Evolutionary conservation across 169 alveolate species (phyloP).

Genomic region (Plasmodium relictum): DNA sequence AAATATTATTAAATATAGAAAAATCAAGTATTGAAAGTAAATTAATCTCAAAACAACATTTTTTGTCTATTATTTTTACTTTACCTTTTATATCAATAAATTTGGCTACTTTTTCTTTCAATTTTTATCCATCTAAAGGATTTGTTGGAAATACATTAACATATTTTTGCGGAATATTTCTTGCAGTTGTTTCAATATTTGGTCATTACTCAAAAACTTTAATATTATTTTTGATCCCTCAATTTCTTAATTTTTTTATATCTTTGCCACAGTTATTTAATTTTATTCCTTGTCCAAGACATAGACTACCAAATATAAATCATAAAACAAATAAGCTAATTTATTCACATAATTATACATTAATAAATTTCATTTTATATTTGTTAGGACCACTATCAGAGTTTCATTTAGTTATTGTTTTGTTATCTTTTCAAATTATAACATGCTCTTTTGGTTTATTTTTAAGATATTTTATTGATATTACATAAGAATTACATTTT

Average conservation of each 20-base stretch:
- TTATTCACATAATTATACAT: constrained; percentile 90
- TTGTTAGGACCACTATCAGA: constrained; percentile 93
- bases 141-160: constrained; percentile 96
- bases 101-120: constrained; percentile 89
- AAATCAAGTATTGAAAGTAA: constrained; percentile 31
- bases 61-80: constrained; percentile 87
- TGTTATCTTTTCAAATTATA: constrained; percentile 86
- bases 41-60: constrained; percentile 84
- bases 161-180: constrained; percentile 94
- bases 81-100: constrained; percentile 91
- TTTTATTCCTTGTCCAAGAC: constrained; percentile 93
- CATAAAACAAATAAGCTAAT: constrained; percentile 86
- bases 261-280: constrained; percentile 93
- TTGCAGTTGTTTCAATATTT: constrained; percentile 93
- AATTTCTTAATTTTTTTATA: constrained; percentile 91
- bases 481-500: constrained; percentile 5
- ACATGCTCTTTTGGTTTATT: constrained; percentile 89
- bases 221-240: constrained; percentile 93
- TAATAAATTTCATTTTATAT: constrained; percentile 89
- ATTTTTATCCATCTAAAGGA: constrained; percentile 93
- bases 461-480: constrained; percentile 85
- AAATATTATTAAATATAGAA: constrained; percentile 71
- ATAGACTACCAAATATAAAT: constrained; percentile 92
- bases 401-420: constrained; percentile 85
- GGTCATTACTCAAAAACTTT: constrained; percentile 95